Evolutionary conservation across 1,284 basidiomycete genomes (phyloP).

Genomic region (Lentinula novae-zelandiae): DNA sequence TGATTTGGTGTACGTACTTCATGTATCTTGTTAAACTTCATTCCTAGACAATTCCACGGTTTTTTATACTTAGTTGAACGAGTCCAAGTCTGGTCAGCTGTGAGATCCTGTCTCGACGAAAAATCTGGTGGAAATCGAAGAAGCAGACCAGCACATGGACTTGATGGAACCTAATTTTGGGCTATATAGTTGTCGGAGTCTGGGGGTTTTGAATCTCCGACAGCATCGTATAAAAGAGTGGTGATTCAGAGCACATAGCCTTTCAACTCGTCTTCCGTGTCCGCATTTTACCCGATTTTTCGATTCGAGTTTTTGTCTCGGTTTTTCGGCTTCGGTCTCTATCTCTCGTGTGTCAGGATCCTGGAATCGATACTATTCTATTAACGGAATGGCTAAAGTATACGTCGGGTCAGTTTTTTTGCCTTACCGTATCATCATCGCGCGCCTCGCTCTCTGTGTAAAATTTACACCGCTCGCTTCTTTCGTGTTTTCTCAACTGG

Average conservation of each 20-base stretch:
- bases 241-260: conserved; percentile 20
- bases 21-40: conserved; percentile 3
- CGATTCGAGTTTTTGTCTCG: conserved; percentile 43
- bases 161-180: background rate
- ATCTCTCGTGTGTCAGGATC: conserved; percentile 32
- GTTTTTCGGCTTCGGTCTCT: conserved; percentile 28
- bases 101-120: background rate
- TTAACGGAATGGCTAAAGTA: conserved; percentile 72
- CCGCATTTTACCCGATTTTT: conserved; percentile 29
- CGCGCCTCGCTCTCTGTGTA: conserved; percentile 19
- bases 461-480: conserved; percentile 32
- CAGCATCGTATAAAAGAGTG: conserved; percentile 45
- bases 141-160: background rate
- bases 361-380: conserved; percentile 34
- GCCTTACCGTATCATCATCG: conserved; percentile 28
- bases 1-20: background rate
- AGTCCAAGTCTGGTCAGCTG: background rate
- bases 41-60: conserved; percentile 1
- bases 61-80: background rate
- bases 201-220: conserved; percentile 21
- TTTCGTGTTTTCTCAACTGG: conserved; percentile 30
- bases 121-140: background rate
- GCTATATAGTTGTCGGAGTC: background rate
- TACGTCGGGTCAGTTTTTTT: conserved; percentile 78
- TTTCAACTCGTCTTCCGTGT: conserved; percentile 31